Base-by-base conservation (phyloP, 805 yeast species). In the Barnettozyma vustinii region DNA sequence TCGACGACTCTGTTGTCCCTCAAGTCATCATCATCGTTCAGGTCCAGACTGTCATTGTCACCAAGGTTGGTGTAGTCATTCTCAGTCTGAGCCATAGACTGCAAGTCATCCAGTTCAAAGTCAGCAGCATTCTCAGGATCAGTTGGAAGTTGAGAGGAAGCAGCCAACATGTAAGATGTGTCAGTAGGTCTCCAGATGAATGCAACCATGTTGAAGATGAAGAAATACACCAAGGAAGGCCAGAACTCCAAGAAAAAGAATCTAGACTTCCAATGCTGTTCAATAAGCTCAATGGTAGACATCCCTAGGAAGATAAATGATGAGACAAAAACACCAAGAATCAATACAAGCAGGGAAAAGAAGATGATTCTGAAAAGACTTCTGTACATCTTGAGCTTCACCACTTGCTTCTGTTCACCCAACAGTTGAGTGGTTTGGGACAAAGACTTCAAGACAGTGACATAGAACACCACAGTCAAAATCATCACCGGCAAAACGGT, bases 131-230 rank as follows among this genome's bases (percentile, higher is more conserved):
- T 83, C 50, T 75, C 76, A 53, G 84, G 87, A 51, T 84, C 94
- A 9, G 86, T 85, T 55, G 96, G 94, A 41, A 94, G 73, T 69
- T 94, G 98, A 46, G 89, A 88, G 2, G 97, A 87, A 53, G 91
- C 91, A 12, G 97, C 98, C 62, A 94, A 79, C 80, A 95, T 84
- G 61, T 91, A 87, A 50, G 96, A 90, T 37, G 96, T 89, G 57
- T 86, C 94, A 0, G 97, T 92, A 47, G 99, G 99, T 67, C 99
- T 84, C 99, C 99, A 94, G 54, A 94, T 79, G 72, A 90, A 80
- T 5, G 96, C 87, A 54, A 94, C 75, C 9, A 90, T 79, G 59
- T 84, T 77, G 65, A 94, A 91, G 36, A 91, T 91, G 43, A 83
- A 68, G 62, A 87, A 88, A 69, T 89, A 94, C 13, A 90, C 84